Evolutionary conservation across 2,329 filamentous ascomycete genomes (phyloP), one percentile per base, ranked within the genome.

Genomic region (Graphilbum sp.): DNA sequence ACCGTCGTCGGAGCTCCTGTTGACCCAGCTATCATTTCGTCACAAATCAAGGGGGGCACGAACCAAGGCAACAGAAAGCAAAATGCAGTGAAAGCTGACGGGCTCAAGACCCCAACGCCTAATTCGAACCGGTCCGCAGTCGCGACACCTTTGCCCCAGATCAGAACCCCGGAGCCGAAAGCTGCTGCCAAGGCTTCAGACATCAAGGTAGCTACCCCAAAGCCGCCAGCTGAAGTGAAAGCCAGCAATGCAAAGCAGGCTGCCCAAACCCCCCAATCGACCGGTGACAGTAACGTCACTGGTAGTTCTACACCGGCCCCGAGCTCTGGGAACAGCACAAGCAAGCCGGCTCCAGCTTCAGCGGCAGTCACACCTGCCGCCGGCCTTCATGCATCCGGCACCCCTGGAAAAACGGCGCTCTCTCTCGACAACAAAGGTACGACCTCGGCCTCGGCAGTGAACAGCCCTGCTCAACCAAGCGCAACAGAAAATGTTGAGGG

Each of bases 1-100:
- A 82, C 78, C 9, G 77, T 87, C 18, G 69, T 75, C 46, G 80
- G 84, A 32, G 82, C 75, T 31, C 83, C 83, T 13, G 72, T 88
- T 36, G 84, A 94, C 53, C 84, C 85, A 43, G 83, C 87, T 25
- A 93, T 93, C 52, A 92, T 95, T 50, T 88, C 84, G 7, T 78
- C 85, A n/a, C 79, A 86, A 51, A 63, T 93, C 42, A 72, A 68
- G 50, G 57, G 44, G 12, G 38, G 44, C 52, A 21, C 55, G 55
- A 17, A 50, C 59, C 23, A 63, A 32, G 27, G 27, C 24, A 34
- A 23, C 19, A 32, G 65, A 40, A 64, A 63, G 46, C 58, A 58
- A 39, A 31, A 55, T 4, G 44, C 53, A 3, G 45, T 55, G 2
- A 62, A 60, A 42, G 42, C 50, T 5, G 60, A 61, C 6, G 58